Evolutionary conservation across 2,329 filamentous ascomycete species (phyloP).

Genomic region (Paecilomyces variotii): DNA sequence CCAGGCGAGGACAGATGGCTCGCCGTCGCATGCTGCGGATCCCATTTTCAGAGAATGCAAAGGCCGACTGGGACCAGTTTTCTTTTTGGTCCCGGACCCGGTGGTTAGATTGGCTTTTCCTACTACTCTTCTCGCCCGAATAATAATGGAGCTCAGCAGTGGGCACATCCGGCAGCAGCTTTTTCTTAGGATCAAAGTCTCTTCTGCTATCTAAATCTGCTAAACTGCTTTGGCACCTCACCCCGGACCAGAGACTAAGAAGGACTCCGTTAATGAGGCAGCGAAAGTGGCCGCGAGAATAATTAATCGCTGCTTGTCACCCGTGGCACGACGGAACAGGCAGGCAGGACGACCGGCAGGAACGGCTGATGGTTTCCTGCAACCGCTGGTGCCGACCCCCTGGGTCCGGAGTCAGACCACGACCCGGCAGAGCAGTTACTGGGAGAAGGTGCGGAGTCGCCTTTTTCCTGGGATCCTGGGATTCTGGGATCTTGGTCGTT

Average conservation of each 20-base stretch:
- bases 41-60: neutral
- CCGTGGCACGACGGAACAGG: neutral
- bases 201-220: too few relatives aligned
- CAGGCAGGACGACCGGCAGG: neutral
- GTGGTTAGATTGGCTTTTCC: neutral
- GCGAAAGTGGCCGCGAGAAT: too few relatives aligned
- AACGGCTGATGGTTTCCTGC: neutral
- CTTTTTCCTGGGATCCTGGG: neutral
- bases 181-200: too few relatives aligned
- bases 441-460: conserved; percentile 1
- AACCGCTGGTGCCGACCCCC: neutral
- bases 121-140: neutral
- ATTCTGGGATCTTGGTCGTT: neutral
- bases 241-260: too few relatives aligned
- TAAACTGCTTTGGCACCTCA: too few relatives aligned
- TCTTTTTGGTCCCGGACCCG: neutral
- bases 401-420: neutral
- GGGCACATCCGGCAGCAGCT: neutral
- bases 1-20: neutral
- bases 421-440: conserved; percentile 1
- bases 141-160: neutral
- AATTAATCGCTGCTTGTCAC: too few relatives aligned
- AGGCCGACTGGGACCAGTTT: neutral
- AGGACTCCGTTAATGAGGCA: too few relatives aligned
- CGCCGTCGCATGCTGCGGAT: neutral